Evolutionary conservation across 495 filamentous ascomycete species (phyloP), one percentile per base, ranked within the genome.

Genomic region (Neurospora sp.): DNA sequence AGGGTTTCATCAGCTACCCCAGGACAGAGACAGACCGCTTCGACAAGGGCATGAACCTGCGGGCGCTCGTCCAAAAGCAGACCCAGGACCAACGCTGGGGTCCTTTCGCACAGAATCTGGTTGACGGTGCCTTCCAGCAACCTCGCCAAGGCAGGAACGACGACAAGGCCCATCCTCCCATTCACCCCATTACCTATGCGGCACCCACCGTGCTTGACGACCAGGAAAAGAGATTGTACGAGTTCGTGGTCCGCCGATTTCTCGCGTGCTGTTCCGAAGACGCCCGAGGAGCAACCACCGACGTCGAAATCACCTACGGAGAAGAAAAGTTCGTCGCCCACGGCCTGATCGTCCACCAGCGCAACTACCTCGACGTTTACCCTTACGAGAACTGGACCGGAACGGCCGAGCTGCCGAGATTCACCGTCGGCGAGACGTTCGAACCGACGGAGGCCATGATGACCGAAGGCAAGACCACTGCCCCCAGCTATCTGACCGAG

Each of bases 11-110:
- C 82, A 96, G 93, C 82, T 99, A 99, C 80, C 96, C 96, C 7
- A 89, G 96, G 76, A 99, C 96, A 4, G 96, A 99, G 83, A 99
- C 96, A 0, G 96, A 99, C 80, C 92, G 96, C 38, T 99, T 99
- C 80, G 94, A 97, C 78, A 88, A 90, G 77, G 95, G 85, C 18
- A 98, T 98, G 81, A 91, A 98, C 81, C 86, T 99, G 9, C 90
- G 87, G 69, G 90, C 87, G 23, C 83, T 99, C 12, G 86, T 97
- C 5, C 88, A 93, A 74, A 98, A 96, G 79, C 96, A 99, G 79
- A 90, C 88, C 3, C 90, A 87, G 62, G 92, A 93, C 74, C 80
- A 83, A 37, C 79, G 83, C 54, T 99, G 96, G 96, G 95, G 95
- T 1, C 82, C 85, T 60, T 97, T 94, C 80, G 95, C 96, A 40